Evolutionary conservation across 2,329 filamentous ascomycete species (phyloP).

Genomic region (Neocucurbitaria cava): DNA sequence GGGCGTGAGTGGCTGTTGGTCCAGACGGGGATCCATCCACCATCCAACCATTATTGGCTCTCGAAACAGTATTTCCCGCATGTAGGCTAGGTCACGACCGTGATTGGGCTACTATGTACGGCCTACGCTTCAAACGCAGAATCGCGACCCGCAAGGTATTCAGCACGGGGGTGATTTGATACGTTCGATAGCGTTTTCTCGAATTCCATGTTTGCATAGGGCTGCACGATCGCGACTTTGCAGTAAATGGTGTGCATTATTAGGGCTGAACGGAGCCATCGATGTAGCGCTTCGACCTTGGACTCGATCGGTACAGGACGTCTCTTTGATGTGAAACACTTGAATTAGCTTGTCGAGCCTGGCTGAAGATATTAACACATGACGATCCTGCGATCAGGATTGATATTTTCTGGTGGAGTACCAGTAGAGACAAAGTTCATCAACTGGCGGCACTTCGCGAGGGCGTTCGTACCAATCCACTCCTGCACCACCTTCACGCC

Average conservation of each 20-base stretch:
- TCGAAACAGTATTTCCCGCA: not conserved
- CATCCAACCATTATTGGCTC: not conserved
- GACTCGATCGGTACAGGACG: not conserved
- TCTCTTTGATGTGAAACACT: no score
- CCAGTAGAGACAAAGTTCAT: not conserved
- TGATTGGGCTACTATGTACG: not conserved
- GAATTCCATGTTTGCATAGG: not conserved
- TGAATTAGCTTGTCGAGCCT: no score
- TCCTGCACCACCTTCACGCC: not conserved
- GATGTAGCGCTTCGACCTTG: not conserved
- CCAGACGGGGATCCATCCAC: not conserved
- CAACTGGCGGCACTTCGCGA: not conserved
- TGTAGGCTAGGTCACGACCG: not conserved
- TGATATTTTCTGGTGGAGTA: not conserved
- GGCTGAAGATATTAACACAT: no score
- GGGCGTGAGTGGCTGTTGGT: not conserved
- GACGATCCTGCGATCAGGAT: not conserved
- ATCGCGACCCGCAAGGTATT: not conserved
- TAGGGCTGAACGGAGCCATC: not conserved
- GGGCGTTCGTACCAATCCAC: not conserved
- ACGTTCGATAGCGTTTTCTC: not conserved
- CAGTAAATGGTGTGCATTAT: not conserved
- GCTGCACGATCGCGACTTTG: not conserved
- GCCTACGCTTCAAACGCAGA: not conserved
- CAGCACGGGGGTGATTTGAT: not conserved